Percentiles rank a stretch among this genome's conserved stretches.
Evolutionary conservation across 495 filamentous ascomycete genomes (phyloP).

Genomic region (Xylaria intraflava): DNA sequence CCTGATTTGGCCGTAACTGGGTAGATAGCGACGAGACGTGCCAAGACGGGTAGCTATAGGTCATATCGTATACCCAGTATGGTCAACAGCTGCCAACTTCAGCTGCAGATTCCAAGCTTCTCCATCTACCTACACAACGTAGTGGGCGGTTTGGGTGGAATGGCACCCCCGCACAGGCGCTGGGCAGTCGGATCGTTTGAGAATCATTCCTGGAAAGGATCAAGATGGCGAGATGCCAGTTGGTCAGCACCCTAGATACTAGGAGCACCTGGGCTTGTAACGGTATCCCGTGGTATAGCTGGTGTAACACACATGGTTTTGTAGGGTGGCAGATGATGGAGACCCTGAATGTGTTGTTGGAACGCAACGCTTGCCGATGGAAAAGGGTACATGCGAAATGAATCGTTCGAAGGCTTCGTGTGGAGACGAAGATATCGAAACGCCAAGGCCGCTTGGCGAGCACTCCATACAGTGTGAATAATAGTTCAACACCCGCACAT

Average conservation of each 20-base stretch:
- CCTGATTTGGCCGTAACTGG: not conserved
- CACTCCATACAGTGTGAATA: too few relatives aligned
- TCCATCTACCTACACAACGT: not conserved
- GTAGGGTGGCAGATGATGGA: too few relatives aligned
- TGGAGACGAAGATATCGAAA: too few relatives aligned
- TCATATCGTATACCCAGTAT: not conserved
- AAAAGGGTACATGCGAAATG: too few relatives aligned
- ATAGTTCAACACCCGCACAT: too few relatives aligned
- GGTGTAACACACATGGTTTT: not conserved
- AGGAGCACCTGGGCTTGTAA: too few relatives aligned
- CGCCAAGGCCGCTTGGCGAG: too few relatives aligned
- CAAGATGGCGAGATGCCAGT: not conserved
- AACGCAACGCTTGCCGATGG: not conserved
- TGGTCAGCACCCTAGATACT: not conserved
- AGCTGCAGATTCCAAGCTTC: slow-evolving; percentile 1
- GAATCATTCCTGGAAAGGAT: slow-evolving; percentile 5
- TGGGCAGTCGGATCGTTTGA: slow-evolving; percentile 3
- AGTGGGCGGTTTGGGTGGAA: not conserved
- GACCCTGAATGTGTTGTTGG: not conserved
- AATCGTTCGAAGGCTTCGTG: too few relatives aligned
- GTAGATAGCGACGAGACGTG: not conserved
- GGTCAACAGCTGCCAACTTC: not conserved
- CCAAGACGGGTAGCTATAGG: not conserved
- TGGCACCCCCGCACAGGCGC: not conserved
- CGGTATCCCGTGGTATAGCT: too few relatives aligned